Evolutionary conservation across 371 early-diverging fungal genomes (phyloP), one percentile per base, ranked within the genome.

Genomic region (Apophysomyces ossiformis): DNA sequence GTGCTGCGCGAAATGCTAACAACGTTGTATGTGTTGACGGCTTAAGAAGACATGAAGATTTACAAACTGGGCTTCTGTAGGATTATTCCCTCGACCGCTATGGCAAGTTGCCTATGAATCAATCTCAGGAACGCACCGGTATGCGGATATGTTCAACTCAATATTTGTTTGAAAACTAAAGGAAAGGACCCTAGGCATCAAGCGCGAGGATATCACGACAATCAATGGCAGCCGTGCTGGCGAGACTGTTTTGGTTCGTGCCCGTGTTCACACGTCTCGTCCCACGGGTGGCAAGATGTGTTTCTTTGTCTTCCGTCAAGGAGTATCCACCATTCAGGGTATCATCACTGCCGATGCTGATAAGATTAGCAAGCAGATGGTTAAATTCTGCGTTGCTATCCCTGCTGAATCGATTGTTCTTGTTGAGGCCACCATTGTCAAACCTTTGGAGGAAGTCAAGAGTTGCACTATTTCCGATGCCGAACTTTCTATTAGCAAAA

Each of bases 241-340:
- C 57, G 86, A 95, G 74, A 83, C 78, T 11, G 91, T 99, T 44
- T 81, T 87, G 65, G 81, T 97, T 60, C 90, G 93, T 65, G 98
- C 94, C 18, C 91, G 99, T 63, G 90, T 99, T 26, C 98, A 97
- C 69, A 91, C 87, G 12, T 89, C 92, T 60, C 91, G 98, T 62
- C 87, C 92, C 32, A 91, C 89, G n/a, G 93, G 97, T 63, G 80
- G 85, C 78, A 96, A 96, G 82, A 88, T 93, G 86, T 92, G 92
- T 75, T 99, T 99, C 85, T 82, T 99, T 71, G 91, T 92, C 35
- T 84, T 99, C 69, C 92, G 99, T 63, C 96, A 97, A 82, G 85
- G 89, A 60, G 89, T 88, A 43, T 80, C 85, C 57, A 97, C 97
- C 36, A 92, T 95, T 56, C 98, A 99, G 84, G 96, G 90, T 58